Evolutionary conservation across 108 stramenopile species (phyloP).

Genomic region (Nitzschia putrida): DNA sequence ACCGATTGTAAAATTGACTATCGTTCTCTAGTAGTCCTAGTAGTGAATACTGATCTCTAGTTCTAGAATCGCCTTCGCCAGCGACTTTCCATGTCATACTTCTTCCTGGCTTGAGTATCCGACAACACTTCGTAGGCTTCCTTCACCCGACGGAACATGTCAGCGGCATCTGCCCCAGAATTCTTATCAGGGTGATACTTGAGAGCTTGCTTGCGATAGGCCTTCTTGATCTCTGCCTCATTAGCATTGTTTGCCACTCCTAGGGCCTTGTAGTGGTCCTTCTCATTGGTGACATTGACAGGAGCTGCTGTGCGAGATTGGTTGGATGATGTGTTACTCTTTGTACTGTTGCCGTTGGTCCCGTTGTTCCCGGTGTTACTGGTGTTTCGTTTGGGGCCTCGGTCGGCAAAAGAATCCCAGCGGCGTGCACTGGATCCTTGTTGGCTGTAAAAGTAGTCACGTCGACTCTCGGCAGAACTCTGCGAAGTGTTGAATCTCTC

Average conservation of each 20-base stretch:
- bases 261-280: slow-evolving; percentile 61
- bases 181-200: slow-evolving; percentile 53
- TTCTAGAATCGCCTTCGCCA: slow-evolving; percentile 15
- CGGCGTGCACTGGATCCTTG: slow-evolving; percentile 43
- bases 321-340: slow-evolving; percentile 10
- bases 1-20: too few relatives aligned
- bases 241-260: slow-evolving; percentile 54
- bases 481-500: slow-evolving; percentile 37
- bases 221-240: slow-evolving; percentile 72
- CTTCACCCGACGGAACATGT: slow-evolving; percentile 72
- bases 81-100: slow-evolving; percentile 65
- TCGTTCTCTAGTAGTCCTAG: too few relatives aligned
- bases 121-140: slow-evolving; percentile 75
- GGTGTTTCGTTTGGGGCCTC: slow-evolving; percentile 32
- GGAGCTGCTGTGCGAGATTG: slow-evolving; percentile 3
- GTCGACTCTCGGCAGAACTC: slow-evolving; percentile 37
- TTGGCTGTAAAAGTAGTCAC: slow-evolving; percentile 48
- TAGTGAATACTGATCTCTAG: too few relatives aligned
- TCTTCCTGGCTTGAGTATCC: slow-evolving; percentile 50
- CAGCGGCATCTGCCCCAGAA: slow-evolving; percentile 59
- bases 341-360: slow-evolving; percentile 20
- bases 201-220: slow-evolving; percentile 64
- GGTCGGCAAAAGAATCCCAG: slow-evolving; percentile 67
- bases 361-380: slow-evolving; percentile 5
- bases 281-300: slow-evolving; percentile 4